phyloP scores from a whole-genome alignment of 2,329 filamentous ascomycete genomes.

The Hypocreales sp. region DNA sequence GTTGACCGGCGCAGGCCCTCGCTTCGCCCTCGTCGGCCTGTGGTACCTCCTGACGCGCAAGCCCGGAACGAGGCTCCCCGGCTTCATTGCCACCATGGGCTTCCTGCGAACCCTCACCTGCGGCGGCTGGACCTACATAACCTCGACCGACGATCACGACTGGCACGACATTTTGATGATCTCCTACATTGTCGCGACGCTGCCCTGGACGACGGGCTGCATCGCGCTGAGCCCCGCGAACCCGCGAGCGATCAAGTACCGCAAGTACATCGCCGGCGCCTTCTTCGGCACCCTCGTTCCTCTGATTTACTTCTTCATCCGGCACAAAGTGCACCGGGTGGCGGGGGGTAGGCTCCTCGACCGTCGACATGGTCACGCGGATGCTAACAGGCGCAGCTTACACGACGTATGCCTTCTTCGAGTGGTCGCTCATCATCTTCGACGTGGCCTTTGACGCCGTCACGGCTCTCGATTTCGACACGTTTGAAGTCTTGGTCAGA shows the following conservation, averaged over 20 bases:
- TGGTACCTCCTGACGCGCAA: conserved; percentile 82
- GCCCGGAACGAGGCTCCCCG: conserved; percentile 60
- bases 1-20: conserved; percentile 45
- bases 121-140: conserved; percentile 96
- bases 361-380: conserved; percentile 2
- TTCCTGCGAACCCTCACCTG: conserved; percentile 84
- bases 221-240: conserved; percentile 78
- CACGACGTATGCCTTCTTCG: conserved; percentile 94
- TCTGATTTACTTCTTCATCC: conserved; percentile 92
- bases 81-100: conserved; percentile 65
- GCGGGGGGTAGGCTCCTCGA: conserved; percentile 57
- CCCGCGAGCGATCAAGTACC: conserved; percentile 66
- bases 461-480: conserved; percentile 79
- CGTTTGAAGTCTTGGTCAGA: conserved; percentile 75
- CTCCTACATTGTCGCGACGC: conserved; percentile 81
- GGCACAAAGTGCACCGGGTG: conserved; percentile 92
- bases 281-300: conserved; percentile 90
- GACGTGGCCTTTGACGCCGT: conserved; percentile 95
- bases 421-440: conserved; percentile 88
- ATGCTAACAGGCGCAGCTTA: conserved; percentile 55
- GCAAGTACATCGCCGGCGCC: conserved; percentile 65
- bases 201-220: conserved; percentile 91
- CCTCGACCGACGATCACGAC: conserved; percentile 93
- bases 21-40: conserved; percentile 77
- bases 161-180: conserved; percentile 99